Percentiles rank a stretch among this genome's conserved stretches.
These are phyloP conservation scores for Saturnispora saitoi DNA, from an alignment of 805 yeast genomes.

Conservation along the genomic window DNA sequence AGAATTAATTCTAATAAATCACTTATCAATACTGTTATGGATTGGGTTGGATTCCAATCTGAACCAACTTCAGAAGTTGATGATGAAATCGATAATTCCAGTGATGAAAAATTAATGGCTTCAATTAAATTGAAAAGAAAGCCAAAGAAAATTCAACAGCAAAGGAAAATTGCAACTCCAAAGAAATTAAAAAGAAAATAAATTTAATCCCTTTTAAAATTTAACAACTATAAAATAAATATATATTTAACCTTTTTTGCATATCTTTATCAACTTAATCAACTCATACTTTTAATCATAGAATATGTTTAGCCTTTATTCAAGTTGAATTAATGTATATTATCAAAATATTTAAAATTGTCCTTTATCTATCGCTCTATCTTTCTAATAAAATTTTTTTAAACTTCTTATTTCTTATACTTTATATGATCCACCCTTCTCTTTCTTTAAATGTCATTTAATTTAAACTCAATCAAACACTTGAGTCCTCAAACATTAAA, in stretches of 20 bases:
- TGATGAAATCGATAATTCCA: slow-evolving; percentile 11
- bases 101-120: background rate
- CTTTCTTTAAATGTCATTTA: slow-evolving; percentile 5
- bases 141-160: background rate
- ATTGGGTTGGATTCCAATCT: slow-evolving; percentile 28
- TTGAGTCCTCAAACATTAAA: slow-evolving; percentile 38
- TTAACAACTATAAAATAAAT: no score
- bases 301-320: no score
- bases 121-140: background rate
- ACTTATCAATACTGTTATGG: slow-evolving; percentile 29
- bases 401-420: no score
- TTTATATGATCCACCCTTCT: background rate
- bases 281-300: no score
- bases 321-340: no score
- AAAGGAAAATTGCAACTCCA: slow-evolving; percentile 8
- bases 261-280: no score
- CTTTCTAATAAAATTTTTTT: no score
- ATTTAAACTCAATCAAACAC: slow-evolving; percentile 38
- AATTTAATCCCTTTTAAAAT: background rate
- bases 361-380: no score
- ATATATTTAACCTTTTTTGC: no score
- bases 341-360: no score
- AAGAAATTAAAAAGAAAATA: slow-evolving; percentile 1
- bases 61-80: slow-evolving; percentile 20
- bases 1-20: slow-evolving; percentile 19